Conservation (phyloP, 2,329 filamentous ascomycete species). For the Acrodontium crateriforme region DNA sequence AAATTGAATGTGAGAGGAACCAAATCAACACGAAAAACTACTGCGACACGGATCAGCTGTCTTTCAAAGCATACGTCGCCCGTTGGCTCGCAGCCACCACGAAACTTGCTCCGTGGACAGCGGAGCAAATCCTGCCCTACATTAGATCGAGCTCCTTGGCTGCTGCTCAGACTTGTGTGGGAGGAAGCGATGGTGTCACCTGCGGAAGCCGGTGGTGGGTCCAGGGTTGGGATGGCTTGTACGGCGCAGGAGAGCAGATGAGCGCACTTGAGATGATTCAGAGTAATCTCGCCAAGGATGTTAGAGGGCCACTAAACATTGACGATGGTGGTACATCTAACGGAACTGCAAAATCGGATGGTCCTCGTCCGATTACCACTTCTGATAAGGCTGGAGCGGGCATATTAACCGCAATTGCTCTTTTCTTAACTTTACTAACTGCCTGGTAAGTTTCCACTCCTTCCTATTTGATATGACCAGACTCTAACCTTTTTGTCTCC, state of each 20-base stretch:
- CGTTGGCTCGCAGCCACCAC: constrained; percentile 40
- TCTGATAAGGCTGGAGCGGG: constrained; percentile 57
- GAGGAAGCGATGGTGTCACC: constrained; percentile 30
- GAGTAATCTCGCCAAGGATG: constrained; percentile 25
- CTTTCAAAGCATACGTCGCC: constrained; percentile 31
- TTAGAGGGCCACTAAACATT: neutral
- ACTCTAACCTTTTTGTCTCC: too few species aligned
- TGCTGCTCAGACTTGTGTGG: constrained; percentile 41
- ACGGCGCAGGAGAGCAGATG: constrained; percentile 45
- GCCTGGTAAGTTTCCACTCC: too few species aligned
- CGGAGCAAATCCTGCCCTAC: constrained; percentile 35
- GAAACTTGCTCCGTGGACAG: constrained; percentile 32
- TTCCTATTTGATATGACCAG: too few species aligned
- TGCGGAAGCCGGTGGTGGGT: constrained; percentile 32
- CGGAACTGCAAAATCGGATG: too few species aligned
- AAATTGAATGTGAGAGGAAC: too few species aligned
- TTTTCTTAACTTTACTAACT: constrained; percentile 9
- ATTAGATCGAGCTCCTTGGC: constrained; percentile 39
- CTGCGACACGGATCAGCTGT: constrained; percentile 32
- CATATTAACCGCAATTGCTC: constrained; percentile 13
- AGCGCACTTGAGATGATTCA: constrained; percentile 40
- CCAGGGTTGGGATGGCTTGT: constrained; percentile 30
- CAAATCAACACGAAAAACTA: too few species aligned
- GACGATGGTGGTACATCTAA: too few species aligned
- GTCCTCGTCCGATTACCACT: constrained; percentile 39